Evolutionary conservation across 2,329 filamentous ascomycete species (phyloP).

Genomic region (Fusarium piperis): DNA sequence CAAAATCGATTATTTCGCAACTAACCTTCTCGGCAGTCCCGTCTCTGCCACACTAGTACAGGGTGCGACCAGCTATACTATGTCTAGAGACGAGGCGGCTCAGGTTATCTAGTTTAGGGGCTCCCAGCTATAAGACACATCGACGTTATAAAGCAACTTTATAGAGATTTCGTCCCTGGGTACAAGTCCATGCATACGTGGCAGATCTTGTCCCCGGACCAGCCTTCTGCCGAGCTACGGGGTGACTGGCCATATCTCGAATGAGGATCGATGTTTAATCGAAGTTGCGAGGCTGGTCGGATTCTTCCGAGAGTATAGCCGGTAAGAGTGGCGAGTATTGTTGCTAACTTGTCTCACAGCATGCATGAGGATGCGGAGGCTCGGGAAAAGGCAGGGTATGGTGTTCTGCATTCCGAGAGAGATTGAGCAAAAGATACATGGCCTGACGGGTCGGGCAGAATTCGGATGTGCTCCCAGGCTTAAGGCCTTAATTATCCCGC

Average conservation of each 20-base stretch:
- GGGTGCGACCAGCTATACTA: conserved; percentile 32
- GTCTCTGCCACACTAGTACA: conserved; percentile 30
- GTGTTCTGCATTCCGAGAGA: conserved; percentile 69
- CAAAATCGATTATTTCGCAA: conserved; percentile 18
- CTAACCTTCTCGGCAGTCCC: conserved; percentile 5
- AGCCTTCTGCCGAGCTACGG: conserved; percentile 19
- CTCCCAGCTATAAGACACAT: conserved; percentile 14
- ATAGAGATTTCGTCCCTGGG: conserved; percentile 19
- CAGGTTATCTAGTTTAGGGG: conserved; percentile 31
- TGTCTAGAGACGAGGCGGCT: background rate
- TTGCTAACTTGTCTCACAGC: conserved; percentile 50
- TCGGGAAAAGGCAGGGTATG: conserved; percentile 73
- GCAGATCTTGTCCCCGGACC: conserved; percentile 22
- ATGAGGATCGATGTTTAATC: conserved; percentile 4
- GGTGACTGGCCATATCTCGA: conserved; percentile 1
- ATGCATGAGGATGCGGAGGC: conserved; percentile 75
- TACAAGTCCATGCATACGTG: conserved; percentile 22
- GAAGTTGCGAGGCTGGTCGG: conserved; percentile 20
- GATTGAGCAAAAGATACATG: conserved; percentile 62
- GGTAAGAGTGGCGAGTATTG: background rate
- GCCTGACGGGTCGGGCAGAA: no score
- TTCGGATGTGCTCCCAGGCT: no score
- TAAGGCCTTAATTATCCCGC: no score
- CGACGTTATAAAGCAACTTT: conserved; percentile 13
- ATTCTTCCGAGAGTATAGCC: conserved; percentile 10